A percentile compares a stretch with the other conserved stretches of the same genome.
Conservation (phyloP, 768 basidiomycete species). For the Termitomyces sp. region DNA sequence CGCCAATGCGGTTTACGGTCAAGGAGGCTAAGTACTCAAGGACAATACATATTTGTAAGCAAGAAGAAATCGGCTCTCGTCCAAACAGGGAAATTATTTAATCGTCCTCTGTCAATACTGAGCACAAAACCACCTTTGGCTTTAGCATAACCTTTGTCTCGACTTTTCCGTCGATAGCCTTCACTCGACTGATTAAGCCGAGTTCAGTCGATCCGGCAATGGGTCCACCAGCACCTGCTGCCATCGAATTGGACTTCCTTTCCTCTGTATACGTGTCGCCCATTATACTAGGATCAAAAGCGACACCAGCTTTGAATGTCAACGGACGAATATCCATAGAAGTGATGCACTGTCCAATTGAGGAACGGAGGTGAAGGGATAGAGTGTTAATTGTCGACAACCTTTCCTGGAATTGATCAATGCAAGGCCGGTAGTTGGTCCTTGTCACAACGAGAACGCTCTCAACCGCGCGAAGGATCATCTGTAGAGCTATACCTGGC, state of each 20-base stretch:
- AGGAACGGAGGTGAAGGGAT: constrained; percentile 9
- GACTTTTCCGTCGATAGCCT: background rate
- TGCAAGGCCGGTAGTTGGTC: background rate
- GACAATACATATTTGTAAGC: background rate
- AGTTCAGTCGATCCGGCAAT: constrained; percentile 18
- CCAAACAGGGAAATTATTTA: background rate
- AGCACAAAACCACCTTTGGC: constrained; percentile 16
- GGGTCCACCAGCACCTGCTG: background rate
- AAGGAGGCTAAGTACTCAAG: too few relatives aligned
- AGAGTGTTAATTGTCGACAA: constrained; percentile 6
- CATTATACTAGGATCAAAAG: constrained; percentile 9
- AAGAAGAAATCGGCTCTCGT: too few relatives aligned
- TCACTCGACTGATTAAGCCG: constrained; percentile 9
- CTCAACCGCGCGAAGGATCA: background rate
- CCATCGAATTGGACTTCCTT: background rate
- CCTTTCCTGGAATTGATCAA: constrained; percentile 3
- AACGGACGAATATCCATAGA: constrained; percentile 10
- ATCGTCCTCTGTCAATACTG: constrained; percentile 3
- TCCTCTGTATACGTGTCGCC: constrained; percentile 13
- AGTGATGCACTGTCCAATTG: constrained; percentile 10
- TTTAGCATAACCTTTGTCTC: constrained; percentile 11
- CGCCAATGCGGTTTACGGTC: too few relatives aligned
- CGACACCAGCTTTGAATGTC: background rate
- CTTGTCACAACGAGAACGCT: background rate
- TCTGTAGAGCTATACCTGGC: background rate